These are phyloP conservation scores for Penicillium paradoxum DNA, from an alignment of 495 filamentous ascomycete species.

Conservation along the genomic window DNA sequence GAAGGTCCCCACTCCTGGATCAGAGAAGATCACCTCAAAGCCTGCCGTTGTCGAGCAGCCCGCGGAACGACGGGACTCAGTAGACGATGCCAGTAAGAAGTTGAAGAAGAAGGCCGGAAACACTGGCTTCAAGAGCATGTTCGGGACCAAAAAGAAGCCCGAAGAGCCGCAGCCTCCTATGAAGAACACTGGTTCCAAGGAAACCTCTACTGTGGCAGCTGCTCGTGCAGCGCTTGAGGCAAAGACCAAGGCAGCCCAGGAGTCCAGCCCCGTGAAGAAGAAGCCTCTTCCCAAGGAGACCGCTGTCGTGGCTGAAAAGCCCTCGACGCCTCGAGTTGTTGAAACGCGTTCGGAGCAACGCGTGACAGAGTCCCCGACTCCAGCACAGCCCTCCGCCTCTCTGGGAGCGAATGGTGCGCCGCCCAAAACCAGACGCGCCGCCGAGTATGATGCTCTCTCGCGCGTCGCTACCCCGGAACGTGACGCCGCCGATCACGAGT, in stretches of 20 bases:
- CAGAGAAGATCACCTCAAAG: slow-evolving; percentile 14
- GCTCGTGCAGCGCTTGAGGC: slow-evolving; percentile 48
- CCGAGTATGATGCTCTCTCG: slow-evolving; percentile 52
- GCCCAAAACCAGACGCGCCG: slow-evolving; percentile 45
- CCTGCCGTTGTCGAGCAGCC: slow-evolving; percentile 20
- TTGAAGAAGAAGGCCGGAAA: slow-evolving; percentile 46
- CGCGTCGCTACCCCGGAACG: slow-evolving; percentile 63
- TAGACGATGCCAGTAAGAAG: slow-evolving; percentile 33
- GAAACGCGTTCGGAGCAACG: no score
- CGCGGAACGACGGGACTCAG: slow-evolving; percentile 23
- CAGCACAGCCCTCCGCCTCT: background rate
- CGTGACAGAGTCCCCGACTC: slow-evolving; percentile 16
- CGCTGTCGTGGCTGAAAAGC: slow-evolving; percentile 11
- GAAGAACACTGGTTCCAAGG: slow-evolving; percentile 34
- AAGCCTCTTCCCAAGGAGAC: slow-evolving; percentile 30
- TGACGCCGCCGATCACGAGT: slow-evolving; percentile 61
- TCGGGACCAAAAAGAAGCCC: slow-evolving; percentile 43
- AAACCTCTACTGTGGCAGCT: slow-evolving; percentile 42
- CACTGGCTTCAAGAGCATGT: slow-evolving; percentile 46
- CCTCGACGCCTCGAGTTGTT: slow-evolving; percentile 17
- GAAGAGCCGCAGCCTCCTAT: slow-evolving; percentile 32
- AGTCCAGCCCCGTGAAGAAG: slow-evolving; percentile 31
- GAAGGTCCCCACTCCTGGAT: slow-evolving; percentile 7
- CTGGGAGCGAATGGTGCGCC: slow-evolving; percentile 25
- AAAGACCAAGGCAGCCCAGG: slow-evolving; percentile 38